Base-by-base conservation (phyloP, 2,329 filamentous ascomycete species). In the Hyphodiscus sp. region DNA sequence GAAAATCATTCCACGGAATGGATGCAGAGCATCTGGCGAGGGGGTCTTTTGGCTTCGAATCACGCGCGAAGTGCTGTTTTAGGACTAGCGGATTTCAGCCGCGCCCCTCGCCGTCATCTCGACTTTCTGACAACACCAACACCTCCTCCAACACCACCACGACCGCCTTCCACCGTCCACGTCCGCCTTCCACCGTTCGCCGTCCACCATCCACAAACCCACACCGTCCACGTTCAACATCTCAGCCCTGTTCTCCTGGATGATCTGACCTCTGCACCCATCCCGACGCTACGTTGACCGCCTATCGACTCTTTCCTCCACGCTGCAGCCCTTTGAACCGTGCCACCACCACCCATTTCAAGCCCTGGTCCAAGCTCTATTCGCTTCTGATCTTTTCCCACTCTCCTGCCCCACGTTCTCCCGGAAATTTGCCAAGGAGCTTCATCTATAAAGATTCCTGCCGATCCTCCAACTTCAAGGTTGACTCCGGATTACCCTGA, bases 401-500 rank as follows among this genome's bases (percentile, higher is more conserved):
- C n/a, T 49, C 41, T 47, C 20, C 53, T 52, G 56, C 60, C 56
- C 60, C 58, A 60, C 58, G 56, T 58, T 55, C 15, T 45, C 41
- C 29, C 30, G 46, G 52, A 58, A 47, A 55, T 52, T 47, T 50
- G 33, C 29, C n/a, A 47, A 43, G 20, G 47, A 29, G 44, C 50
- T 54, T 54, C 51, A 49, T 53, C 50, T 62, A 62, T 62, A 62
- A 62, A 59, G 55, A 54, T 47, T 50, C 50, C 43, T 47, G 45
- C 44, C 50, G 16, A 41, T 58, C 60, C 56, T 53, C 47, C 51
- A 44, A 53, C 46, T 44, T 44, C 30, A 51, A 38, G 16, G 43
- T 53, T 51, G 51, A 54, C 56, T 52, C 33, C 57, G 47, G 52
- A 55, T 38, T 38, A 38, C 33, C 13, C 13, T 13, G 33, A 13